Percentiles rank a stretch among this genome's conserved stretches.
Evolutionary conservation across 352 stramenopile species (phyloP).

Genomic region (Pythium chondricola): DNA sequence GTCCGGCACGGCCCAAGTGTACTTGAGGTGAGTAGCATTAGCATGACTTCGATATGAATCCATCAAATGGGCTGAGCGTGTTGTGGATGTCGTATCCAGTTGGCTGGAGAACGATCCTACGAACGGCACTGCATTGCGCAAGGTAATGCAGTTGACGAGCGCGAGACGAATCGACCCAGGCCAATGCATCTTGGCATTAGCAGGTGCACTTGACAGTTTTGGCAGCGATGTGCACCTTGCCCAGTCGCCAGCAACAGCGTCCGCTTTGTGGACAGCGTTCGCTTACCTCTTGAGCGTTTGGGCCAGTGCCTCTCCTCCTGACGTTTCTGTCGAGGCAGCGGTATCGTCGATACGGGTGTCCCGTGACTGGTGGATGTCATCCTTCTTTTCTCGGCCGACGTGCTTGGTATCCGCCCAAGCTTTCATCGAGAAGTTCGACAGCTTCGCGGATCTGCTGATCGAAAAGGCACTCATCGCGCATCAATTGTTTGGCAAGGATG

Average conservation of each 20-base stretch:
- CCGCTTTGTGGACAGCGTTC: conserved; percentile 50
- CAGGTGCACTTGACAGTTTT: conserved; percentile 43
- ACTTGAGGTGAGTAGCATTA: no score
- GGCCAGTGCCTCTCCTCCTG: no score
- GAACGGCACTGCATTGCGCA: conserved; percentile 36
- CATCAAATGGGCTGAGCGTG: no score
- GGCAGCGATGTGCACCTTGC: conserved; percentile 49
- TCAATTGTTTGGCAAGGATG: conserved; percentile 28
- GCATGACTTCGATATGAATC: no score
- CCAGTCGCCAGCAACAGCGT: conserved; percentile 24
- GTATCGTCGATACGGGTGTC: conserved; percentile 2
- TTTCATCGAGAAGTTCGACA: conserved; percentile 17
- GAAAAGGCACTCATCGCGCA: conserved; percentile 38
- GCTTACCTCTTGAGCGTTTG: conserved; percentile 32
- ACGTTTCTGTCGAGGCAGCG: no score
- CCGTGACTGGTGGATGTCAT: conserved; percentile 50
- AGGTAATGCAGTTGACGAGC: conserved; percentile 39
- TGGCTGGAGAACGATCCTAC: conserved; percentile 57
- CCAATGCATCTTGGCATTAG: conserved; percentile 29
- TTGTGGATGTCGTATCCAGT: no score
- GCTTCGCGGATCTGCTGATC: conserved; percentile 33
- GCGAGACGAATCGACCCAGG: conserved; percentile 30
- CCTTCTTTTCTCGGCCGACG: conserved; percentile 44
- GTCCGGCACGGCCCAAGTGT: conserved; percentile 6
- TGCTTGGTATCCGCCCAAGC: conserved; percentile 23